Base-by-base conservation (phyloP, 768 basidiomycete genomes). In the Wakefieldia striispora region DNA sequence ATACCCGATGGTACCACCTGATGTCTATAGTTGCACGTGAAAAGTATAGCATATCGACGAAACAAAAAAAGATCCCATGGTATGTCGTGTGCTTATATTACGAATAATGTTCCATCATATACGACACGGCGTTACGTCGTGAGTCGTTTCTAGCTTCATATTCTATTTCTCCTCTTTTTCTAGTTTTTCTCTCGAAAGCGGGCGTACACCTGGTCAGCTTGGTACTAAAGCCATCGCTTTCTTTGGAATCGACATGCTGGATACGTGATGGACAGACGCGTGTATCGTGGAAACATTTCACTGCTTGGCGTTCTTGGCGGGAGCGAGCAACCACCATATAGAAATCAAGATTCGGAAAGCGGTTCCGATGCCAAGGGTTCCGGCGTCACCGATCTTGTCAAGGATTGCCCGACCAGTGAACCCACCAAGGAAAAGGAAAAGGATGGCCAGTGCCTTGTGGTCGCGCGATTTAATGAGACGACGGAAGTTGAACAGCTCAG, bases 381-480 rank as follows among this genome's bases (percentile, higher is more conserved):
- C 78, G 0, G 83, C 79, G 0, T 82, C 72, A 26, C 87, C 87
- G 33, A 86, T 71, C 51, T 72, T 67, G 44, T 75, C 77, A 33
- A 88, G 66, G 45, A 88, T 70, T 3, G 82, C 79, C 16, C 85
- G 79, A 4, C 80, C 76, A 13, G 72, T 60, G 60, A 95, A 87
- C 3, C 86, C 90, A 11, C 91, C 91, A 23, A 87, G 16, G 67
- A 95, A 90, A 45, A 93, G 77, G n/a, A 78, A 64, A 31, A 69
- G 24, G 47, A 87, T 82, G 3, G 82, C 89, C 58, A 88, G 72
- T 39, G 82, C 61, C 62, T 84, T 83, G 68, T 88, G 82, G 64
- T 93, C 89, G 40, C 89, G 82, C 1, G 83, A 74, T 9, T 63
- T 64, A 53, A 87, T 76, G 43, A 69, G 69, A 43, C 77, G 71